Evolutionary conservation across 2,329 filamentous ascomycete species (phyloP).

Genomic region (Aspergillus piperis): DNA sequence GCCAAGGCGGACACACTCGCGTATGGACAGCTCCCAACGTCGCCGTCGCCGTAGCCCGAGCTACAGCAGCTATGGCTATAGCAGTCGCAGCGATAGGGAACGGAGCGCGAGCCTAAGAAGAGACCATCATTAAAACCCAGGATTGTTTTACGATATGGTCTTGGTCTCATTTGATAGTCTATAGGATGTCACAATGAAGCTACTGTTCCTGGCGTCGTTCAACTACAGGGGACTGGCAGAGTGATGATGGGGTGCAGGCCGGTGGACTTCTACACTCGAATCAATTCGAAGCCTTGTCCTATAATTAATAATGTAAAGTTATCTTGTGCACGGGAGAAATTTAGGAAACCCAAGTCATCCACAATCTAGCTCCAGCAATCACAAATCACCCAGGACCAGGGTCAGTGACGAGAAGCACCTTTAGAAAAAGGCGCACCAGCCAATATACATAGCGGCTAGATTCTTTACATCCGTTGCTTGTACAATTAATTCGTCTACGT

Average conservation of each 20-base stretch:
- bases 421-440: slow-evolving; percentile 76
- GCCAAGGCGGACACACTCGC: slow-evolving; percentile 36
- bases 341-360: neutral
- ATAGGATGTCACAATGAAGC: neutral
- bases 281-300: neutral
- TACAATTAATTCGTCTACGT: slow-evolving; percentile 92
- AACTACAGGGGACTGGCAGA: neutral
- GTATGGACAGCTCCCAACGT: slow-evolving; percentile 39
- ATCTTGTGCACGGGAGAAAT: neutral
- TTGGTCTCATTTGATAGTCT: neutral
- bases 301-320: neutral
- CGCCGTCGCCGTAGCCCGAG: slow-evolving; percentile 60
- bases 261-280: neutral
- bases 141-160: too few relatives aligned
- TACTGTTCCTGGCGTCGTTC: neutral
- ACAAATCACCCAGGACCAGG: too few relatives aligned
- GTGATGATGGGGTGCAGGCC: neutral
- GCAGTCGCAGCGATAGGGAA: slow-evolving; percentile 54
- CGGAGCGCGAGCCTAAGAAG: slow-evolving; percentile 54
- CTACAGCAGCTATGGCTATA: slow-evolving; percentile 64
- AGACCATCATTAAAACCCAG: slow-evolving; percentile 33
- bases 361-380: too few relatives aligned
- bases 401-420: neutral
- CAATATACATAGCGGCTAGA: slow-evolving; percentile 93
- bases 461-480: slow-evolving; percentile 80